Evolutionary conservation across 768 basidiomycete species (phyloP).

Genomic region (Sporobolomyces roseus): DNA sequence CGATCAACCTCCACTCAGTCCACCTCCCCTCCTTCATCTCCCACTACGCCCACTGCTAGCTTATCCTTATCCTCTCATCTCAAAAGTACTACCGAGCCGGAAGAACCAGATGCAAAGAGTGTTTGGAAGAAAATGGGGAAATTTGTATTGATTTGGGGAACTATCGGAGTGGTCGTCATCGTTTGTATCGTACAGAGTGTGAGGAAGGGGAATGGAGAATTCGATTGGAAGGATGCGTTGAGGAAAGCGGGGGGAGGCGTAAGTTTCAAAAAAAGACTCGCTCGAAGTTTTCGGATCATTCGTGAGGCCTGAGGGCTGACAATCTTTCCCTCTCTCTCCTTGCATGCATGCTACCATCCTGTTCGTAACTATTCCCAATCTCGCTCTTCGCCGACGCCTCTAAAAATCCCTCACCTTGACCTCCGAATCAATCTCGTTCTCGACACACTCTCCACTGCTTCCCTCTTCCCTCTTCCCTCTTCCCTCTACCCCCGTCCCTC

Average conservation of each 20-base stretch:
- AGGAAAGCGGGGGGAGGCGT: constrained; percentile 79
- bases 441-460: too few species aligned
- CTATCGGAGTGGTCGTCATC: constrained; percentile 10
- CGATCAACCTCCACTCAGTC: background rate
- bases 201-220: constrained; percentile 54
- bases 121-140: constrained; percentile 1
- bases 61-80: background rate
- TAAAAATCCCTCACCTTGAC: too few species aligned
- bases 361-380: too few species aligned
- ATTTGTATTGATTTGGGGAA: constrained; percentile 37
- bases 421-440: too few species aligned
- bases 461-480: background rate
- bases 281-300: too few species aligned
- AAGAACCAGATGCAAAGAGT: background rate
- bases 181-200: constrained; percentile 40
- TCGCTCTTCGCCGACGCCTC: too few species aligned
- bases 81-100: background rate
- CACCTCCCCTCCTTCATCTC: background rate
- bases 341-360: too few species aligned
- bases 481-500: background rate
- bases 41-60: background rate
- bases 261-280: too few species aligned
- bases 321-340: background rate
- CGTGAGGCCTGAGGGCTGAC: too few species aligned
- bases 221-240: constrained; percentile 72